Evolutionary conservation across 2,329 filamentous ascomycete species (phyloP), one percentile per base, ranked within the genome.

Genomic region (Xylariaceae sp.): DNA sequence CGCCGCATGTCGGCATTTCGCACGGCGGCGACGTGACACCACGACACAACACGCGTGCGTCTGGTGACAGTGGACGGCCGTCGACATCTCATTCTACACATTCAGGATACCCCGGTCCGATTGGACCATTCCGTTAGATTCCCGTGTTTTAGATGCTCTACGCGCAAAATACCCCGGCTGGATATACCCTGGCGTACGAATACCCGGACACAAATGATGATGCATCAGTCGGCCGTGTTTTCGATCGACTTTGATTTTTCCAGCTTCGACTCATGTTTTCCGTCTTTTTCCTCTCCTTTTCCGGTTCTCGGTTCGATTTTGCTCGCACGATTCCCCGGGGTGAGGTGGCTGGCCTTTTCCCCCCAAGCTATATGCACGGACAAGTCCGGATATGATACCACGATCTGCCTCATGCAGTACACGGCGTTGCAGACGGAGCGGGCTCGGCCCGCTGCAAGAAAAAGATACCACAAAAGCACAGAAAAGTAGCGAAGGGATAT

Each of bases 41-140:
- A 45, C 83, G 85, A 62, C 86, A 93, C 65, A 78, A 80, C 60
- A 72, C 83, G 59, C 82, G 87, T 60, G 80, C 80, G 59, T 93
- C 87, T 58, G 86, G 83, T 59, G 87, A 94, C 64, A 92, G 85
- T 70, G 87, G 87, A 60, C 84, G 87, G 58, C 87, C 87, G 60
- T 90, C 84, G 56, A 94, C 87, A 69, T 92, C 87, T 69, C 84
- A 94, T 81, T 94, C 87, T 74, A 84, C 83, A 58, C 78, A 79
- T 83, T 90, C 86, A 78, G 86, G 86, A 87, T 92, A 92, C 84
- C 84, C 87, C 74, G 86, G 79, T 70, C 84, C 83, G 49, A 82
- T 88, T 73, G 85, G 84, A 72, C 82, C 84, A 76, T 87, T 83
- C 72, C 85, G 85, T 83, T 90, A 82, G 80, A 77, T 65, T 67